Evolutionary conservation across 208 protist species (phyloP).

Genomic region (Porcisia deanei): DNA sequence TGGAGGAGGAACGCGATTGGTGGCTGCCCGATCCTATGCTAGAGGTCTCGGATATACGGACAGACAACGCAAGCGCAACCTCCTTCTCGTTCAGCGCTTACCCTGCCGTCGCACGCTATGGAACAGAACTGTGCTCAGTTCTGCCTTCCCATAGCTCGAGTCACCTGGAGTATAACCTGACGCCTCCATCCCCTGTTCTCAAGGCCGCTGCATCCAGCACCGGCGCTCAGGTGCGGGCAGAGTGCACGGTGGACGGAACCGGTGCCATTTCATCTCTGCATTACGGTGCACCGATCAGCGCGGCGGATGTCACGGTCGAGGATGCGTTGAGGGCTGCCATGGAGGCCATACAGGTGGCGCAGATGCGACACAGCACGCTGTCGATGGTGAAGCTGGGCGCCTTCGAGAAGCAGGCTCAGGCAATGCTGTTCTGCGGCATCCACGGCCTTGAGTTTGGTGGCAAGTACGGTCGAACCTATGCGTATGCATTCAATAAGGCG

Average conservation of each 20-base stretch:
- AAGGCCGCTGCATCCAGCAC: neutral
- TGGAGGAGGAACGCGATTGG: constrained; percentile 77
- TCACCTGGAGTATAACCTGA: constrained; percentile 20
- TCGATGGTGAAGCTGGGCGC: constrained; percentile 56
- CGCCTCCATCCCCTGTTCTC: constrained; percentile 20
- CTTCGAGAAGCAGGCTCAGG: constrained; percentile 71
- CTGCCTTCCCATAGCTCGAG: constrained; percentile 49
- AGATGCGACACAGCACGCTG: constrained; percentile 73
- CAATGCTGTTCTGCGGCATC: constrained; percentile 66
- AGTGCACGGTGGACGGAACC: constrained; percentile 72
- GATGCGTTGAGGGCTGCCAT: constrained; percentile 56
- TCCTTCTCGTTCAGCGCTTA: constrained; percentile 37
- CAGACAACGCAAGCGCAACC: constrained; percentile 37
- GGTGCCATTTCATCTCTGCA: constrained; percentile 56
- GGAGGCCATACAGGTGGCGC: constrained; percentile 56
- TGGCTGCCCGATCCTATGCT: constrained; percentile 80
- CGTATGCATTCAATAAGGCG: constrained; percentile 78
- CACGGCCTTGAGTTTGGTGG: constrained; percentile 72
- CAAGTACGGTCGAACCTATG: constrained; percentile 86
- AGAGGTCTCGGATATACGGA: constrained; percentile 52
- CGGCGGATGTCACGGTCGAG: constrained; percentile 49
- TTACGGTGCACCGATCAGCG: constrained; percentile 28
- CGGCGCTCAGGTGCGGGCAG: constrained; percentile 33
- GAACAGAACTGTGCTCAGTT: constrained; percentile 59
- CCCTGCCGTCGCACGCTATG: constrained; percentile 70